Base-by-base conservation (phyloP, 148 eudicot species). In the Mesembryanthemum crystallinum region DNA sequence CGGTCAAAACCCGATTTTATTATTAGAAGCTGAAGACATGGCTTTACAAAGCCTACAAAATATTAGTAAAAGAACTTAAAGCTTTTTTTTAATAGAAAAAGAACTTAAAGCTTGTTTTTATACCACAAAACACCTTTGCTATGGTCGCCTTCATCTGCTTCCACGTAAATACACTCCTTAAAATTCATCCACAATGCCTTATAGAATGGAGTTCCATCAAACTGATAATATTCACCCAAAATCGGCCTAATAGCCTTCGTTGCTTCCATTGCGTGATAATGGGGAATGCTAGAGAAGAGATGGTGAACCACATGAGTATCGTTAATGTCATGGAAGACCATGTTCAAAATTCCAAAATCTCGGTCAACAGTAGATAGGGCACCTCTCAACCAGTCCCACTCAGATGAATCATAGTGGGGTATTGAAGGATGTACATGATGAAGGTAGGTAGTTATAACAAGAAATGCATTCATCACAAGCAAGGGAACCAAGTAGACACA, bases 211-310 rank as follows among this genome's bases (percentile, higher is more conserved):
- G 98, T 93, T 25, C 84, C 77, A 21, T 93, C 98, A 2, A 79
- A 87, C 62, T 82, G 92, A 55, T 93, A 93, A 64, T 89, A 93
- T 11, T 87, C 82, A 1, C 94, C 92, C 52, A 93, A 62, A 20
- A 93, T 78, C 15, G 98, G 96, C 79, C 83, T 93, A 18, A 93
- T 89, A 5, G 91, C 96, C 76, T 87, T 89, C 1, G 96, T 93
- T 2, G 98, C 98, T 78, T 93, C 98, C 96, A 86, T 87, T 1
- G 98, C 98, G 59, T 93, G 91, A 59, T 93, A 93, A 82, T 93
- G 98, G 4, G 98, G 98, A 83, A 93, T 89, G 9, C 88, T 88
- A 9, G 98, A 89, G 88, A 93, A 82, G 76, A 93, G 72, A 74
- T 93, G 98, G 79, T 93, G 98, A 8, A 89, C 89, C 9, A 93